Conservation (phyloP, 352 stramenopile genomes). For the Globisporangium takayamanum region DNA sequence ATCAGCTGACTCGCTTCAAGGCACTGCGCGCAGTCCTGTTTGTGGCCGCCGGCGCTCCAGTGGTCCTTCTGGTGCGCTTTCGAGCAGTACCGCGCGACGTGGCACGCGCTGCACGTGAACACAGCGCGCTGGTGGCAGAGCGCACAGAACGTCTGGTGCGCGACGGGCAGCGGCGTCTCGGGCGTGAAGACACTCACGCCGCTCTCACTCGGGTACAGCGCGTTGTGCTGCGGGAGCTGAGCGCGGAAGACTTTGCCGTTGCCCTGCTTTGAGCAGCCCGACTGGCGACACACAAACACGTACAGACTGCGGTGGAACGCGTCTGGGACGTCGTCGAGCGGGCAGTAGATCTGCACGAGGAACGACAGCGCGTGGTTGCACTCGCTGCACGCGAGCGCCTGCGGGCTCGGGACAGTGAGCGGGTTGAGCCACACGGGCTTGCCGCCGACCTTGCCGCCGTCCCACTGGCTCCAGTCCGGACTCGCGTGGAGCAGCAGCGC, state of each 20-base stretch:
- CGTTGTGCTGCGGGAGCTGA: slow-evolving; percentile 87
- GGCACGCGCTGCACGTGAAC: slow-evolving; percentile 67
- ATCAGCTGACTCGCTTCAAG: slow-evolving; percentile 20
- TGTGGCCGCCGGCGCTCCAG: slow-evolving; percentile 63
- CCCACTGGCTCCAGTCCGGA: slow-evolving; percentile 85
- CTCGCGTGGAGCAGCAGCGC: slow-evolving; percentile 35
- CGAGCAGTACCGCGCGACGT: slow-evolving; percentile 73
- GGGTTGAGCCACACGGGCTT: slow-evolving; percentile 85
- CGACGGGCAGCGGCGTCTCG: slow-evolving; percentile 1
- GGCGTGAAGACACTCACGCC: slow-evolving; percentile 23
- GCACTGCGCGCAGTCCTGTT: slow-evolving; percentile 48
- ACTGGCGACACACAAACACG: slow-evolving; percentile 86
- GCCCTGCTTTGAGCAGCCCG: slow-evolving; percentile 46
- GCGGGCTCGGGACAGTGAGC: slow-evolving; percentile 27
- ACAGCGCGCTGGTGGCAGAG: slow-evolving; percentile 57
- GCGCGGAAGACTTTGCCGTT: slow-evolving; percentile 72
- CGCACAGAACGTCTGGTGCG: slow-evolving; percentile 26
- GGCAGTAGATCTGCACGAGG: slow-evolving; percentile 91
- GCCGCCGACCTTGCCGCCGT: slow-evolving; percentile 90
- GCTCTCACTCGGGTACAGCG: slow-evolving; percentile 77
- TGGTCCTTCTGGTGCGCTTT: slow-evolving; percentile 79
- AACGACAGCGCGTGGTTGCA: slow-evolving; percentile 62
- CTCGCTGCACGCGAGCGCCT: slow-evolving; percentile 39
- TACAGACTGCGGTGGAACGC: slow-evolving; percentile 93
- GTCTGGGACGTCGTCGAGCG: slow-evolving; percentile 75